Evolutionary conservation across 176 grass and related monocot genomes (phyloP).

Genomic region (Secale cereale): DNA sequence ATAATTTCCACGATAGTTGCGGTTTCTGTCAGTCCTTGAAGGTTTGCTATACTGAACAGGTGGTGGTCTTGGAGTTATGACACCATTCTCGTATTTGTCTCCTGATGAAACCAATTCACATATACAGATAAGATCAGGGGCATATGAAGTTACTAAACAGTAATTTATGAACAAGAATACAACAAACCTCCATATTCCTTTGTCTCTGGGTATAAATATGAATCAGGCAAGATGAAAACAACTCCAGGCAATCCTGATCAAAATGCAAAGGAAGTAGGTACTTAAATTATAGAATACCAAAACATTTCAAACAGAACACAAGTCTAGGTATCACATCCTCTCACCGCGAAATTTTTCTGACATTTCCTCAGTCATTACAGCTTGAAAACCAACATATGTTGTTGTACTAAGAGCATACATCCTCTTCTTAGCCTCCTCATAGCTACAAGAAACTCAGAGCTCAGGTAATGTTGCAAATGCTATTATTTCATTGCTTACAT

Average conservation of each 20-base stretch:
- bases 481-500: constrained; percentile 2
- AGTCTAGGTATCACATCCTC: not conserved
- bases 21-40: constrained; percentile 51
- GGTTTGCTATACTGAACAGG: constrained; percentile 70
- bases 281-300: not conserved
- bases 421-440: constrained; percentile 87
- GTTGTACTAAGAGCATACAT: constrained; percentile 94
- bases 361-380: constrained; percentile 87
- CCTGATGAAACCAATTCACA: constrained; percentile 47
- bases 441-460: constrained; percentile 38
- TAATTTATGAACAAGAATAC: not conserved
- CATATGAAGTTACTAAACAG: not conserved
- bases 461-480: constrained; percentile 7
- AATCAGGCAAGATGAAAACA: constrained; percentile 93
- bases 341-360: constrained; percentile 89
- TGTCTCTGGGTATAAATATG: constrained; percentile 88
- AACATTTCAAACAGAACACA: not conserved
- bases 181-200: constrained; percentile 96
- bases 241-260: constrained; percentile 86
- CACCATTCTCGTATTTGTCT: constrained; percentile 90
- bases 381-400: constrained; percentile 92
- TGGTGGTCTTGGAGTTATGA: constrained; percentile 78
- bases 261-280: constrained; percentile 29
- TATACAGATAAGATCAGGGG: not conserved
- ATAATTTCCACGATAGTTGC: constrained; percentile 46